A percentile compares a stretch with the other conserved stretches of the same genome.
Evolutionary conservation across 2,329 filamentous ascomycete species (phyloP).

Genomic region (Zarea fungicola): DNA sequence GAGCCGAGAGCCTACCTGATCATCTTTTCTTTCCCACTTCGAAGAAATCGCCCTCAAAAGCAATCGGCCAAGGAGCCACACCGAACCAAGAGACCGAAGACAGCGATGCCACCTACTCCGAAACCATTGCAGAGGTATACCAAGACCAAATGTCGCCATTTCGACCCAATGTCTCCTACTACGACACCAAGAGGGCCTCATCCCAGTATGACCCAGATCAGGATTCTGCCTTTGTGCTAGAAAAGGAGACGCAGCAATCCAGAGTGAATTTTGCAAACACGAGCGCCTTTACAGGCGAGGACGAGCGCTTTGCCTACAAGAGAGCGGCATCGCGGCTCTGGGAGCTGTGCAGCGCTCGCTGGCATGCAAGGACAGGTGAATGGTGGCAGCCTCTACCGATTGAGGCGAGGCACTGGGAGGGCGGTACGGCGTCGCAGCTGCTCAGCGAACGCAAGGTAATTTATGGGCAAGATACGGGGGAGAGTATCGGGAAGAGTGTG

Average conservation of each 20-base stretch:
- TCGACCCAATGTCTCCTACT: conserved; percentile 69
- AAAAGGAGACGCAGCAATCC: conserved; percentile 22
- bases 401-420: conserved; percentile 65
- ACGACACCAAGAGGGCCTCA: conserved; percentile 43
- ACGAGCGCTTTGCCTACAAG: conserved; percentile 77
- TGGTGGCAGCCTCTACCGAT: conserved; percentile 69
- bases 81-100: conserved; percentile 19
- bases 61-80: background rate
- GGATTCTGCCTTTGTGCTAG: conserved; percentile 49
- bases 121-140: conserved; percentile 60
- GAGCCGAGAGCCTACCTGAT: conserved; percentile 63
- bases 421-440: conserved; percentile 24
- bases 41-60: conserved; percentile 18
- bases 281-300: conserved; percentile 68
- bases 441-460: conserved; percentile 10
- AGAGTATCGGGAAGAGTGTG: conserved; percentile 30
- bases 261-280: conserved; percentile 62
- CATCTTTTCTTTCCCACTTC: conserved; percentile 70
- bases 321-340: conserved; percentile 71
- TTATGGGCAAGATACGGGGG: conserved; percentile 16
- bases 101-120: conserved; percentile 36
- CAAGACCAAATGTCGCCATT: conserved; percentile 74
- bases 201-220: conserved; percentile 51
- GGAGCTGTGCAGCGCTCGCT: conserved; percentile 71
- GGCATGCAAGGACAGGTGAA: conserved; percentile 59